Percentiles rank a stretch among this genome's conserved stretches.
Conservation (phyloP, 2,329 filamentous ascomycete genomes). For the Didymella glomerata region DNA sequence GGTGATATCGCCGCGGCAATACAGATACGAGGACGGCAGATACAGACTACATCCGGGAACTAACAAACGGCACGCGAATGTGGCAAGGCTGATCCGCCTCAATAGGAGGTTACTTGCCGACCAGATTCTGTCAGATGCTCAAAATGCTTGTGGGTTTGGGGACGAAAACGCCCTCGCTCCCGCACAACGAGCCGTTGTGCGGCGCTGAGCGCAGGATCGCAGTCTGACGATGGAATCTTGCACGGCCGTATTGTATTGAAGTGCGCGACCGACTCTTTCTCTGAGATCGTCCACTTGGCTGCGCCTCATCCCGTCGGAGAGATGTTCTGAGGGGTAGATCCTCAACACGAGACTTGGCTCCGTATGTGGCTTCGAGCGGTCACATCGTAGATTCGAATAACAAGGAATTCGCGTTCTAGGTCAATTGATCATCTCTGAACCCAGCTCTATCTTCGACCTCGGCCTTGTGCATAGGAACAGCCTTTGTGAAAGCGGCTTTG, state of each 20-base stretch:
- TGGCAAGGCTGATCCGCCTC: not conserved
- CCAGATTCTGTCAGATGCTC: not conserved
- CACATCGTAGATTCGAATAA: not conserved
- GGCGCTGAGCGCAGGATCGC: not conserved
- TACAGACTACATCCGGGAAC: not conserved
- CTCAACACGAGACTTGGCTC: not conserved
- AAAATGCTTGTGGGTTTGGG: no score
- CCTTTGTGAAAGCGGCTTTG: not conserved
- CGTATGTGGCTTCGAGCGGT: not conserved
- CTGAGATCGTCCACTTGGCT: not conserved
- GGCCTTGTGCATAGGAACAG: not conserved
- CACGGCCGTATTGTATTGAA: not conserved
- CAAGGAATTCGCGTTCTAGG: not conserved
- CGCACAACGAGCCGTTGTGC: not conserved
- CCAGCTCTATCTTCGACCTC: not conserved
- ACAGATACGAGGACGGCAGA: slow-evolving; percentile 1
- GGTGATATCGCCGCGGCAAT: not conserved
- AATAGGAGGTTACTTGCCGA: not conserved
- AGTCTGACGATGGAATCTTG: not conserved
- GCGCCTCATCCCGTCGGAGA: not conserved
- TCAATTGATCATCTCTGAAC: not conserved
- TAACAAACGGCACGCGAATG: not conserved
- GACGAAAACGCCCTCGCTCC: not conserved
- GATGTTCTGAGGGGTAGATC: not conserved
- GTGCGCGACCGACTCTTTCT: not conserved